These are phyloP conservation scores for Casuarina cunninghamiana DNA, from an alignment of 306 rosid genomes.

Conservation along the genomic window DNA sequence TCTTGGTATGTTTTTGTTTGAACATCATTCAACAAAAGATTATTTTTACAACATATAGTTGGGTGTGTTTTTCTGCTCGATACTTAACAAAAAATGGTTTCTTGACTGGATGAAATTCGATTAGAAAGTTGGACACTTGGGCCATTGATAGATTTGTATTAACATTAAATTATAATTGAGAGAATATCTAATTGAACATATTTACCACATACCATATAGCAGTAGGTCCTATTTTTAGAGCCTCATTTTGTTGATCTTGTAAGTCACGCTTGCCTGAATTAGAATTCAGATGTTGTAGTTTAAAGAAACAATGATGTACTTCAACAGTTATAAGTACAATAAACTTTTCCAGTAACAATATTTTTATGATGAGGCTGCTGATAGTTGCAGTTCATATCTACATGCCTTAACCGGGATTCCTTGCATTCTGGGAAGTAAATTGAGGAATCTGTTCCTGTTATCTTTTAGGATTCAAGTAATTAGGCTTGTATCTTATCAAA, in stretches of 20 bases:
- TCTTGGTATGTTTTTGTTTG: conserved; percentile 62
- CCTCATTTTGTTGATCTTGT: neutral
- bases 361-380: neutral
- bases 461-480: neutral
- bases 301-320: neutral
- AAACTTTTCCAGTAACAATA: neutral
- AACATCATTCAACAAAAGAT: conserved; percentile 7
- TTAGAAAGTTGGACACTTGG: neutral
- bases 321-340: neutral
- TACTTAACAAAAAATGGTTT: neutral
- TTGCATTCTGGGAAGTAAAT: neutral
- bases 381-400: neutral
- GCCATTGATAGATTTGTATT: neutral
- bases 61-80: neutral
- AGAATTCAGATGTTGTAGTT: neutral
- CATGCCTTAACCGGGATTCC: neutral
- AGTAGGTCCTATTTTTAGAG: neutral
- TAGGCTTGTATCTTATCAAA: neutral
- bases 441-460: neutral
- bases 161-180: neutral
- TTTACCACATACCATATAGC: neutral
- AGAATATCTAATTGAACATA: neutral
- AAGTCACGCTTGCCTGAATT: neutral
- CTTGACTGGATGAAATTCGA: conserved; percentile 1
- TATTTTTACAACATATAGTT: neutral